A percentile compares a stretch with the other conserved stretches of the same genome.
phyloP scores from a whole-genome alignment of 495 filamentous ascomycete species.

The Margaritispora aquatica region DNA sequence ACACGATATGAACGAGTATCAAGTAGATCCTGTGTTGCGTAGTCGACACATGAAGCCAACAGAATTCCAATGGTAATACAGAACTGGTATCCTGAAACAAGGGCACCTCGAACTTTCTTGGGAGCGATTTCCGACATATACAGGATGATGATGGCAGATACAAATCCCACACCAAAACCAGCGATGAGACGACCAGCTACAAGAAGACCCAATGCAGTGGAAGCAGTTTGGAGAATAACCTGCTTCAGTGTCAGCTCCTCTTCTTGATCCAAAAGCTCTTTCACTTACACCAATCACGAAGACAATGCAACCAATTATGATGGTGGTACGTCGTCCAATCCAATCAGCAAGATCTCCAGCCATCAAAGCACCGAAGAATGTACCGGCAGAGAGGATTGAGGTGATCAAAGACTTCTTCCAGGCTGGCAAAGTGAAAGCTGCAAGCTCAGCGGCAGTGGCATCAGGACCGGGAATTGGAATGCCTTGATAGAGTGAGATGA shows the following conservation, averaged over 20 bases:
- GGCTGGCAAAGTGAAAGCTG: conserved; percentile 40
- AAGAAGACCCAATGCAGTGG: conserved; percentile 62
- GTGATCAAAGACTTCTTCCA: conserved; percentile 66
- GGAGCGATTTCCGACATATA: conserved; percentile 67
- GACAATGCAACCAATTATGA: conserved; percentile 58
- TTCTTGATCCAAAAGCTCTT: not conserved
- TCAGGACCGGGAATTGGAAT: conserved; percentile 14
- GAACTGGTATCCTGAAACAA: conserved; percentile 67
- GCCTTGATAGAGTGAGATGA: conserved; percentile 53
- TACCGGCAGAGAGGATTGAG: conserved; percentile 83
- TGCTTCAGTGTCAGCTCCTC: not conserved
- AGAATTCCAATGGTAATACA: conserved; percentile 68
- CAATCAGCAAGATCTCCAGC: conserved; percentile 67
- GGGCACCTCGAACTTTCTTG: conserved; percentile 59
- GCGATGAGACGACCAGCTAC: conserved; percentile 74
- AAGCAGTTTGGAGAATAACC: conserved; percentile 66
- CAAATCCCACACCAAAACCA: conserved; percentile 75
- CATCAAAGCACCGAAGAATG: conserved; percentile 73
- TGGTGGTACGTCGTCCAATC: conserved; percentile 64
- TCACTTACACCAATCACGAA: conserved; percentile 60
- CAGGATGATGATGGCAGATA: conserved; percentile 56
- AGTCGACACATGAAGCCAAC: conserved; percentile 65
- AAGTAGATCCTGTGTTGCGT: conserved; percentile 52
- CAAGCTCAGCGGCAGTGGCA: conserved; percentile 5
- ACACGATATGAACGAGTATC: conserved; percentile 67